Base-by-base conservation (phyloP, 345 rosid genomes). In the Heritiera fomes region DNA sequence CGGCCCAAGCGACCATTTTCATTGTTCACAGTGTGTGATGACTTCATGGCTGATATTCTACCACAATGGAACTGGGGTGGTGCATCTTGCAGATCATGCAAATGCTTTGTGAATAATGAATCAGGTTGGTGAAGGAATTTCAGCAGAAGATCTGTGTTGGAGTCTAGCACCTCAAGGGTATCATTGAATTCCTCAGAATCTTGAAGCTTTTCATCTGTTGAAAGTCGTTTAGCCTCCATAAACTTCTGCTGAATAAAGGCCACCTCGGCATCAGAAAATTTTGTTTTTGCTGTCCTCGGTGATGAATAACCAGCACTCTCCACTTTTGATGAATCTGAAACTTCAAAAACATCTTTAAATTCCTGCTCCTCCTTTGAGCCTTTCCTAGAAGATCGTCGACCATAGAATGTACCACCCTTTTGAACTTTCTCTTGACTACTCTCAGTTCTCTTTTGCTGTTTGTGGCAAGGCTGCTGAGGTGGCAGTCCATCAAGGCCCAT, bases 401-500 rank as follows among this genome's bases (percentile, higher is more conserved):
- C 83, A 72, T 82, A 84, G 77, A 86, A 83, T 13, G 87, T 49
- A 69, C 76, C 80, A 64, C 79, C 86, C 83, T 84, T 88, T 75
- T 82, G 84, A 78, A 82, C 73, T 72, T 68, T 86, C 38, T 84
- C 86, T 60, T 78, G 84, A 62, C 69, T 78, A 78, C 79, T 85
- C 80, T 87, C 90, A 1, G 49, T 23, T 80, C 87, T 87, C 68
- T 79, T 89, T 17, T 82, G 88, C 63, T 80, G 89, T 8, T 83
- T 91, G 20, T 80, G 85, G 65, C 86, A 78, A 78, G 85, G 81
- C 77, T 82, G 90, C 78, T 77, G 87, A 83, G 90, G 82, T 13
- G 98, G 98, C 84, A 92, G 71, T 50, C 90, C 96, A 66, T 97
- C 98, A 47, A 97, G 90, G 81, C 99, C 99, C 99, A 94, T 97